These are phyloP conservation scores for Xylaria nigripes DNA, from an alignment of 495 filamentous ascomycete species.

Conservation along the genomic window DNA sequence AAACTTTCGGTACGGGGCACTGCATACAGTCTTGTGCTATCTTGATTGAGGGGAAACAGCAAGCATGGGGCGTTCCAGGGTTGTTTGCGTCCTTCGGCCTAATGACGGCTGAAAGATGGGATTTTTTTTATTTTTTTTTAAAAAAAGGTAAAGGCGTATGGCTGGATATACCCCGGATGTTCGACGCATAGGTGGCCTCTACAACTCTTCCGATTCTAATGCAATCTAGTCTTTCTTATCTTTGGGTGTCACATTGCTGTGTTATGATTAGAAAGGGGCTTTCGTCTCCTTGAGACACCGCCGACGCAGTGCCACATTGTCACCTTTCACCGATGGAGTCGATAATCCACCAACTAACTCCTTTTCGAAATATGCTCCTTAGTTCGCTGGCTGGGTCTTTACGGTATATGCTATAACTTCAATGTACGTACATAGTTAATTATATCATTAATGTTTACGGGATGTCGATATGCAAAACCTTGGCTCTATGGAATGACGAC, in stretches of 20 bases:
- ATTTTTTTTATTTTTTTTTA: not conserved
- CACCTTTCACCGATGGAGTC: too few species aligned
- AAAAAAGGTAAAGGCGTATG: constrained; percentile 4
- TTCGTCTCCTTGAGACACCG: too few species aligned
- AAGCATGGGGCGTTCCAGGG: constrained; percentile 6
- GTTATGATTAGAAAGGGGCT: not conserved
- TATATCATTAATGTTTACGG: not conserved
- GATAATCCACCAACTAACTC: too few species aligned
- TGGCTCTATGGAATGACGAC: too few species aligned
- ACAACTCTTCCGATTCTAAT: not conserved
- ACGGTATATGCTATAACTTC: too few species aligned
- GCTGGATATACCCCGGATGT: constrained; percentile 9
- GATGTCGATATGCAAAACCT: too few species aligned
- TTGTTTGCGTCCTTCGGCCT: not conserved
- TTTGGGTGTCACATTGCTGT: not conserved
- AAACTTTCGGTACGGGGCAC: not conserved
- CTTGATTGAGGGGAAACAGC: constrained; percentile 2
- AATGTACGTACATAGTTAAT: not conserved
- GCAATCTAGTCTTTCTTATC: not conserved
- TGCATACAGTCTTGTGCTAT: not conserved
- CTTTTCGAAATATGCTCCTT: too few species aligned
- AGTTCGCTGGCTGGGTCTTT: too few species aligned
- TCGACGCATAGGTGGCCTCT: not conserved
- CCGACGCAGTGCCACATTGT: too few species aligned
- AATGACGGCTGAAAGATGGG: not conserved